phyloP scores from a whole-genome alignment of 106 monocot species.

The Phalaenopsis equestris region DNA sequence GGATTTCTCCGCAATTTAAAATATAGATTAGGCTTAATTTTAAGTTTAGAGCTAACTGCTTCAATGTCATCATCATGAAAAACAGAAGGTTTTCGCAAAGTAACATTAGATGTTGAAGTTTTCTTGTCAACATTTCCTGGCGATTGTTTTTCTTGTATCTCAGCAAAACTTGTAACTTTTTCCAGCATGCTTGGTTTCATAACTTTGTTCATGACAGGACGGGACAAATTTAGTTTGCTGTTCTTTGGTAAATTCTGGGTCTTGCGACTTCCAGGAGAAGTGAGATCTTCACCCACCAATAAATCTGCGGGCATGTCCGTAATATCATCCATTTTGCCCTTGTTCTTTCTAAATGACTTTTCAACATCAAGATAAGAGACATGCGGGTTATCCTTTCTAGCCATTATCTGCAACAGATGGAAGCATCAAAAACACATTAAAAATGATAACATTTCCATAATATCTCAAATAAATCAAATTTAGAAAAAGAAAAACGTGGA shows the following conservation, averaged over 20 bases:
- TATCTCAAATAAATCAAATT: neutral
- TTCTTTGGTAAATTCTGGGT: neutral
- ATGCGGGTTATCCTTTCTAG: conserved; percentile 60
- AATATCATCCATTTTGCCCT: conserved; percentile 32
- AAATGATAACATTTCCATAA: neutral
- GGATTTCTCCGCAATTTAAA: conserved; percentile 59
- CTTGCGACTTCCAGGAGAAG: conserved; percentile 7
- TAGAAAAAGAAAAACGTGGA: neutral
- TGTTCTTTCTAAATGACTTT: conserved; percentile 53
- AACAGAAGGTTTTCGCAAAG: conserved; percentile 56
- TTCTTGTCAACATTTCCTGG: conserved; percentile 4
- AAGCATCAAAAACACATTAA: neutral
- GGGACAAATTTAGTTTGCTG: conserved; percentile 17
- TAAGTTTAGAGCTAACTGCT: conserved; percentile 31
- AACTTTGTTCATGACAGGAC: conserved; percentile 26
- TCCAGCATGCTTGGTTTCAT: conserved; percentile 7
- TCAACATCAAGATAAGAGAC: conserved; percentile 71
- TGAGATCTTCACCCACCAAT: conserved; percentile 1
- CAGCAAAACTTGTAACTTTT: neutral
- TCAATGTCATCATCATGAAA: conserved; percentile 46
- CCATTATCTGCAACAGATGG: conserved; percentile 47
- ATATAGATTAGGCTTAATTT: conserved; percentile 53
- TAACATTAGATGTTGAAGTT: conserved; percentile 15
- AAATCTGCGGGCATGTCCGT: conserved; percentile 11
- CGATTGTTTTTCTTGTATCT: conserved; percentile 3